phyloP scores from a whole-genome alignment of 2,329 filamentous ascomycete species.

The Penicillium freii region DNA sequence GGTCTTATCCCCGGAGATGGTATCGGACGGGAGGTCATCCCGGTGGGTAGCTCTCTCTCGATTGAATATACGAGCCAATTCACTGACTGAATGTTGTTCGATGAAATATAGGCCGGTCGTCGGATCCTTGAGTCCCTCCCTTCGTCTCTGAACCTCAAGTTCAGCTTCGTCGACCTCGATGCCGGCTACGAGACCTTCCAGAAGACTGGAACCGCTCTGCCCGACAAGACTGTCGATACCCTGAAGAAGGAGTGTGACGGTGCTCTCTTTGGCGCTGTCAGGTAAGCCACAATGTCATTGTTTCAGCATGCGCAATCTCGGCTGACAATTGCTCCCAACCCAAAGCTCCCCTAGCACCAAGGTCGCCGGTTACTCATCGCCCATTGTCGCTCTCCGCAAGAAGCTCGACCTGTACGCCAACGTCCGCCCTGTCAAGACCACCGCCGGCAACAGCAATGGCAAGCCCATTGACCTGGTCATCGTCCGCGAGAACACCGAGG shows the following conservation, averaged over 20 bases:
- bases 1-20: conserved; percentile 97
- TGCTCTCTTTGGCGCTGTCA: conserved; percentile 93
- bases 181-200: conserved; percentile 94
- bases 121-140: conserved; percentile 90
- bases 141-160: conserved; percentile 83
- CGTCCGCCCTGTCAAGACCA: conserved; percentile 90
- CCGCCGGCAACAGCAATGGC: conserved; percentile 48
- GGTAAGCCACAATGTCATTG: conserved; percentile 39
- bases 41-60: conserved; percentile 48
- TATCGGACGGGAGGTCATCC: conserved; percentile 98
- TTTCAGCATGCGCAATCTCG: neutral
- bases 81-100: conserved; percentile 15
- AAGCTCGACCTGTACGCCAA: conserved; percentile 94
- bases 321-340: conserved; percentile 1
- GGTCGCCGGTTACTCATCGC: conserved; percentile 92
- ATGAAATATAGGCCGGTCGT: conserved; percentile 62
- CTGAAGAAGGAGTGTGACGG: conserved; percentile 90
- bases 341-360: conserved; percentile 76
- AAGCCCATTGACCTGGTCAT: conserved; percentile 91
- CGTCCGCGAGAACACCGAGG: conserved; percentile 97
- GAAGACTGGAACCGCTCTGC: conserved; percentile 80
- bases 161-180: conserved; percentile 89
- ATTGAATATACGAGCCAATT: conserved; percentile 6
- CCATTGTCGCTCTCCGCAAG: conserved; percentile 96
- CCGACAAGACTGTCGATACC: conserved; percentile 85